Evolutionary conservation across 164 flowering plant species (phyloP), one percentile per base, ranked within the genome.

Genomic region (Stephania cephalantha): DNA sequence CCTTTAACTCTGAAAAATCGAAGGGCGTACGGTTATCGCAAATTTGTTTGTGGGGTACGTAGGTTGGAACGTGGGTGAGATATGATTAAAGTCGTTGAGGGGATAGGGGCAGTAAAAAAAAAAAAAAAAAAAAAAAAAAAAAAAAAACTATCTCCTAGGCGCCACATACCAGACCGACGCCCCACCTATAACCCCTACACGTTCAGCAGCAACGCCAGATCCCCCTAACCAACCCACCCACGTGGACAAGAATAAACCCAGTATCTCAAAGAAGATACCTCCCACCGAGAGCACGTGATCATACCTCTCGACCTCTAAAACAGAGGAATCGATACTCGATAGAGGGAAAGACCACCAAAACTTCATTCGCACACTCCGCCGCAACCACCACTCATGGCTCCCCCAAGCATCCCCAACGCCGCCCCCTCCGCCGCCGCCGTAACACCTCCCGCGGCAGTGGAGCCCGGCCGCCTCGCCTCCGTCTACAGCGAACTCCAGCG

Each of bases 401-500:
- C 64, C 64, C 6, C 64, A 15, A n/a, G n/a, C n/a, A 18, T 58
- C 20, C 64, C 64, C 64, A 18, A 1, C 64, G 64, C n/a, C 64
- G 22, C n/a, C 64, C 0, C 20, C 20, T 4, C 7, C 20, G 7
- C 64, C 20, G n/a, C 7, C 1, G 7, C 64, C 2, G 20, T 6
- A 15, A 58, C 17, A 15, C 20, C 11, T 10, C 15, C 55, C 44
- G 68, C 17, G 52, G 30, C 31, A 68, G 68, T 13, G 29, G 15
- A 1, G 11, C 66, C 67, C 7, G 90, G 90, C 13, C 89, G 95
- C 10, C 69, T 78, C 35, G 83, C 90, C 0, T 74, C 85, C 2
- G 91, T 91, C 6, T 92, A 91, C 83, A 90, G 97, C 71, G 93
- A 94, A 68, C 87, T 92, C 1, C 97, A 92, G 79, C 80, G 77